Evolutionary conservation across 257 asterid genomes (phyloP).

Genomic region (Ballota nigra): DNA sequence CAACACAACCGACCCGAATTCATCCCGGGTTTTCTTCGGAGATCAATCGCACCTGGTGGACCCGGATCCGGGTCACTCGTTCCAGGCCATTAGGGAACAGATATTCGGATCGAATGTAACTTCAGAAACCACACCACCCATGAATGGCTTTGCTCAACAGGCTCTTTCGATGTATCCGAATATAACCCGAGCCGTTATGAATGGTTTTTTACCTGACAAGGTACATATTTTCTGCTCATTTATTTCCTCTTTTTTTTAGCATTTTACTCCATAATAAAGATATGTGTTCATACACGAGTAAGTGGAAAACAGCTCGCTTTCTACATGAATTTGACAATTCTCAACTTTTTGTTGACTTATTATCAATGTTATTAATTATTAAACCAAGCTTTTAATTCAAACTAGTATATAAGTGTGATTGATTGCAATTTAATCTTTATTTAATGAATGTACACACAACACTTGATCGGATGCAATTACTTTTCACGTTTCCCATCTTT

Average conservation of each 20-base stretch:
- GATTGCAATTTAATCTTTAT: too few relatives aligned
- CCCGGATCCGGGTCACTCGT: constrained; percentile 95
- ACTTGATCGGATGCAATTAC: too few relatives aligned
- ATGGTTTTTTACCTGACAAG: constrained; percentile 77
- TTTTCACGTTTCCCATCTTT: too few relatives aligned
- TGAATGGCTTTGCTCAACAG: constrained; percentile 91
- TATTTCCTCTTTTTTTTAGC: too few relatives aligned
- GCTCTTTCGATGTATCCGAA: constrained; percentile 64
- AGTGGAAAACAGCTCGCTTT: not conserved
- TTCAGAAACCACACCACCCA: constrained; percentile 45
- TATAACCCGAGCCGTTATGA: constrained; percentile 79
- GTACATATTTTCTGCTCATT: constrained; percentile 21
- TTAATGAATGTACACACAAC: too few relatives aligned
- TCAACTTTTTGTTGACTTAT: not conserved
- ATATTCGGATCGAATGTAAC: constrained; percentile 68
- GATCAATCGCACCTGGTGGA: constrained; percentile 68
- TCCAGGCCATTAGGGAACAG: constrained; percentile 84
- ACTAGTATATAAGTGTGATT: too few relatives aligned
- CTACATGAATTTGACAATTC: not conserved
- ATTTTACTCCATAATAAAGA: too few relatives aligned
- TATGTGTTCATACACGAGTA: not conserved
- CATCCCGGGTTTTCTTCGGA: constrained; percentile 43
- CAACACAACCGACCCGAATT: constrained; percentile 47
- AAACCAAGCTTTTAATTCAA: too few relatives aligned
- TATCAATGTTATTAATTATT: too few relatives aligned